phyloP scores from a whole-genome alignment of 1,139 yeast species.

The Kodamaea arcana region DNA sequence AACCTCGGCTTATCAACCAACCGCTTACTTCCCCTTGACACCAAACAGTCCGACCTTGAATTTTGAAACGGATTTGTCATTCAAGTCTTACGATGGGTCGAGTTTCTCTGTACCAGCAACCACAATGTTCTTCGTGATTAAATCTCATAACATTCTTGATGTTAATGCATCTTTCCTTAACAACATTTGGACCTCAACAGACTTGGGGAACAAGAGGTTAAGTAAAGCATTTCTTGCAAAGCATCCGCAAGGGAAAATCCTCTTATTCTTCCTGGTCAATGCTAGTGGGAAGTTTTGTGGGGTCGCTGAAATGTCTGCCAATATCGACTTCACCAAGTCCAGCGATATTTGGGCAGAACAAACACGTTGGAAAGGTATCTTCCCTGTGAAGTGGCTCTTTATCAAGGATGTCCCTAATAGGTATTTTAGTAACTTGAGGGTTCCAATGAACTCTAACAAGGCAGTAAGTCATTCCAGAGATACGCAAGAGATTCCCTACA shows the following conservation, averaged over 20 bases:
- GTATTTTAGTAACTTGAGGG: slow-evolving; percentile 39
- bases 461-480: slow-evolving; percentile 60
- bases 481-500: slow-evolving; percentile 49
- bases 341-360: slow-evolving; percentile 48
- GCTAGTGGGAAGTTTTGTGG: slow-evolving; percentile 61
- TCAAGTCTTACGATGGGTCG: slow-evolving; percentile 22
- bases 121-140: slow-evolving; percentile 52
- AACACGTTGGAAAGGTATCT: slow-evolving; percentile 48
- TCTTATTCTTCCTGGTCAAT: slow-evolving; percentile 55
- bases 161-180: slow-evolving; percentile 47
- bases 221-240: slow-evolving; percentile 32
- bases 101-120: slow-evolving; percentile 12
- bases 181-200: slow-evolving; percentile 59
- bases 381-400: slow-evolving; percentile 50
- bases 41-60: not conserved
- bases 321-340: slow-evolving; percentile 31
- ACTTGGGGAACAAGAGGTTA: slow-evolving; percentile 50
- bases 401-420: slow-evolving; percentile 50
- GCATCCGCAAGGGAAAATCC: slow-evolving; percentile 27
- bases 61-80: slow-evolving; percentile 3
- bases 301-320: slow-evolving; percentile 51
- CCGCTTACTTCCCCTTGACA: not conserved
- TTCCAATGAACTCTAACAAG: slow-evolving; percentile 45
- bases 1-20: not conserved
- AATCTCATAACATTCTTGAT: slow-evolving; percentile 48